Conservation (phyloP, 2,329 filamentous ascomycete species). For the Fusarium beomiforme region DNA sequence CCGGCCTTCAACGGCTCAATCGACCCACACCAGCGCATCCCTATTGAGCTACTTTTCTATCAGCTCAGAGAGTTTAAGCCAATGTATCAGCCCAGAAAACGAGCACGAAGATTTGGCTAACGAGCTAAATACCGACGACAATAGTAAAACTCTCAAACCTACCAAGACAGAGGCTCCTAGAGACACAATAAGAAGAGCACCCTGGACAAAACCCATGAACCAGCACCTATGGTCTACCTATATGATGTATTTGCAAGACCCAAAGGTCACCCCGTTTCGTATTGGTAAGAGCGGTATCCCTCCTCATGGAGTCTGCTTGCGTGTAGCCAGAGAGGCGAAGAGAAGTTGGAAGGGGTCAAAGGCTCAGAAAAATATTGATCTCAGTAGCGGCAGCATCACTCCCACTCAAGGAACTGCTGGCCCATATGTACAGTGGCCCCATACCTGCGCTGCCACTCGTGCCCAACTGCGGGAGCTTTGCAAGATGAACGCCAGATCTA, state of each 20-base stretch:
- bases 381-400: constrained; percentile 64
- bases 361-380: constrained; percentile 45
- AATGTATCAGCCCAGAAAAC: constrained; percentile 62
- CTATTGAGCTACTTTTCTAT: constrained; percentile 66
- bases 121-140: constrained; percentile 43
- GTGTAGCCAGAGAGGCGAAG: constrained; percentile 73
- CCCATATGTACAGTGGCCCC: constrained; percentile 70
- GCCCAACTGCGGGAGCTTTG: constrained; percentile 71
- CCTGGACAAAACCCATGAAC: constrained; percentile 73
- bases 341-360: constrained; percentile 73
- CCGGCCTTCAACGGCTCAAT: constrained; percentile 68
- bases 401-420: constrained; percentile 59
- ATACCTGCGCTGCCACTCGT: constrained; percentile 70
- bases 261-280: constrained; percentile 73
- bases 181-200: constrained; percentile 59
- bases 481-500: constrained; percentile 61
- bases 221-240: constrained; percentile 74
- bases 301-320: constrained; percentile 70
- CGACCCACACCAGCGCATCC: constrained; percentile 67
- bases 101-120: constrained; percentile 42
- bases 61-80: constrained; percentile 63
- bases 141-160: constrained; percentile 46
- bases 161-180: constrained; percentile 23
- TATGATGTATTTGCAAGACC: constrained; percentile 71
- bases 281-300: constrained; percentile 71